A percentile compares a stretch with the other conserved stretches of the same genome.
Conservation (phyloP, 306 rosid species). For the Cercis canadensis region DNA sequence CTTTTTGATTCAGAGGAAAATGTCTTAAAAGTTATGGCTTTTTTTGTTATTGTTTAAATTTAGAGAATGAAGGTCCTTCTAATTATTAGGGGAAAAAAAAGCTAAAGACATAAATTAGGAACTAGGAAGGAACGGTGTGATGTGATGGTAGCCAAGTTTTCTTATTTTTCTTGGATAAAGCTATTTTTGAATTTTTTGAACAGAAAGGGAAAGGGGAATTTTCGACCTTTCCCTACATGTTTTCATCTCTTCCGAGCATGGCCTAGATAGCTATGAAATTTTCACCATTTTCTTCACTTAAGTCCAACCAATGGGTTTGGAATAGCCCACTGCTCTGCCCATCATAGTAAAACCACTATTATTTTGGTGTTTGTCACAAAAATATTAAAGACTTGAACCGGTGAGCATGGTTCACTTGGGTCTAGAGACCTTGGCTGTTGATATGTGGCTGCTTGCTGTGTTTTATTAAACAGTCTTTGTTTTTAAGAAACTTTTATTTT, state of each 20-base stretch:
- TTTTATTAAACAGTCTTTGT: background rate
- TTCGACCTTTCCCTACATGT: background rate
- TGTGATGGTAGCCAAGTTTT: background rate
- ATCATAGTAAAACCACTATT: background rate
- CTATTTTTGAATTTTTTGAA: background rate
- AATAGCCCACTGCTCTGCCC: background rate
- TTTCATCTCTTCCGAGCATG: background rate
- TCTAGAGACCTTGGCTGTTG: background rate
- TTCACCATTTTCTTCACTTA: slow-evolving; percentile 23
- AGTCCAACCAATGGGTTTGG: background rate
- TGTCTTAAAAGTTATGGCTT: background rate
- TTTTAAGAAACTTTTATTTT: background rate
- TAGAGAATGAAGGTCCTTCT: background rate
- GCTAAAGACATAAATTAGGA: background rate
- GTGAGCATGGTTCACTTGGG: background rate
- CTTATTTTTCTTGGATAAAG: background rate
- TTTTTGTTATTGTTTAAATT: background rate
- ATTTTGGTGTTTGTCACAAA: background rate
- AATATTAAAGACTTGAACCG: background rate
- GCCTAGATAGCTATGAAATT: background rate
- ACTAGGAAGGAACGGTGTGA: slow-evolving; percentile 12
- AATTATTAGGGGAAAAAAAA: background rate
- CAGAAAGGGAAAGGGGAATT: background rate
- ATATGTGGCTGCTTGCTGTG: background rate
- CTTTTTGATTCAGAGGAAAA: background rate